Percentiles rank a stretch among this genome's conserved stretches.
Evolutionary conservation across 495 filamentous ascomycete genomes (phyloP).

Genomic region (Terfezia claveryi): DNA sequence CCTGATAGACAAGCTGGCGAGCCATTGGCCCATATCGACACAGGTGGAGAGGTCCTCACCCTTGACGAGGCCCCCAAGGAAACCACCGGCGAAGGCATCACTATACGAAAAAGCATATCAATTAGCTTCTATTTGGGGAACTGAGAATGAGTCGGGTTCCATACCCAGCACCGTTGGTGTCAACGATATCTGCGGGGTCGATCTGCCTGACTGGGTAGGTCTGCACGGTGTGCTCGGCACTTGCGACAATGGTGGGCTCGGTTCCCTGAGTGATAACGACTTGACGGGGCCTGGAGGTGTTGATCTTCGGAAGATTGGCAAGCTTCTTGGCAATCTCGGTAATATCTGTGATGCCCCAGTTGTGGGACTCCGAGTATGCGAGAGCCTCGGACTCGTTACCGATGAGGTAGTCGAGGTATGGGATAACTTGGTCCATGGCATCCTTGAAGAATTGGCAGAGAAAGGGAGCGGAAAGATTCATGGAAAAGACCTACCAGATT

Average conservation of each 20-base stretch:
- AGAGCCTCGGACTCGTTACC: constrained; percentile 91
- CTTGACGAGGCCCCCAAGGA: constrained; percentile 68
- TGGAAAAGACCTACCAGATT: constrained; percentile 41
- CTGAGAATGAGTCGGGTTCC: constrained; percentile 8
- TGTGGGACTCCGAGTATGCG: constrained; percentile 62
- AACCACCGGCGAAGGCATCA: constrained; percentile 91
- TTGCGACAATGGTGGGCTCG: constrained; percentile 60
- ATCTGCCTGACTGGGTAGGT: constrained; percentile 63
- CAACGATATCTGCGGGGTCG: constrained; percentile 50
- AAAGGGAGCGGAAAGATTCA: constrained; percentile 85
- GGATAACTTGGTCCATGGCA: constrained; percentile 56
- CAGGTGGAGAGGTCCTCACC: constrained; percentile 53
- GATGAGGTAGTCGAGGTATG: constrained; percentile 90
- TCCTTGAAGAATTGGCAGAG: constrained; percentile 97
- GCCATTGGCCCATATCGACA: constrained; percentile 85
- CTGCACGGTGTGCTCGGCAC: constrained; percentile 43
- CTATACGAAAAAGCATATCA: constrained; percentile 22
- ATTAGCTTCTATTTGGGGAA: background rate
- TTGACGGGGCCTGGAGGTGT: constrained; percentile 50
- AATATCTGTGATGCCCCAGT: constrained; percentile 48
- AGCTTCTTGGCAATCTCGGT: constrained; percentile 71
- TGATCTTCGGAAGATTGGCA: constrained; percentile 75
- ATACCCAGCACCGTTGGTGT: constrained; percentile 87
- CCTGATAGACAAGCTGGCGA: constrained; percentile 74
- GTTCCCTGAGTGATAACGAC: constrained; percentile 91